Conservation (phyloP, 805 yeast species). For the Saccharomycopsis sp. region DNA sequence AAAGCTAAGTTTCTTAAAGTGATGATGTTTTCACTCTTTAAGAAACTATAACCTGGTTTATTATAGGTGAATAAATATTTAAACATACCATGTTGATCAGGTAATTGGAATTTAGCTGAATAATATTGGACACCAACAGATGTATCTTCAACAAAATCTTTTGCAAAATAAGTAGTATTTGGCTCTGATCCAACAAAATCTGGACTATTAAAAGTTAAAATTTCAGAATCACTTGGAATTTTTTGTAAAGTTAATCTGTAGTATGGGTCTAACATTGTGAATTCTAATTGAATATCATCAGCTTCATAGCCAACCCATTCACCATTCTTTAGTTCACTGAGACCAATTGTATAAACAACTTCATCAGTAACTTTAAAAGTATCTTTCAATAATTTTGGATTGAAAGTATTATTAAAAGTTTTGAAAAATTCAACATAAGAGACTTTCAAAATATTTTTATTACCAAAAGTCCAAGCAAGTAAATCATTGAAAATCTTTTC, state of each 20-base stretch:
- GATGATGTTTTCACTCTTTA: constrained; percentile 56
- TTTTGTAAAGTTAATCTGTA: constrained; percentile 60
- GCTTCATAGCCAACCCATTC: constrained; percentile 56
- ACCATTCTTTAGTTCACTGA: constrained; percentile 36
- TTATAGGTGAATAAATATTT: constrained; percentile 72
- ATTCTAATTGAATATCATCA: constrained; percentile 71
- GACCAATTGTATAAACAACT: constrained; percentile 39
- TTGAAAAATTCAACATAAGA: constrained; percentile 29
- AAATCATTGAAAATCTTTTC: constrained; percentile 35
- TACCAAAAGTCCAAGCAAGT: constrained; percentile 66
- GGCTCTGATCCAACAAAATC: background rate
- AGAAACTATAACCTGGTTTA: constrained; percentile 63
- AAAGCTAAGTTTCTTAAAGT: constrained; percentile 91
- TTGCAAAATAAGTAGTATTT: constrained; percentile 11
- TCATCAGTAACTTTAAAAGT: constrained; percentile 69
- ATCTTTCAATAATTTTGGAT: constrained; percentile 21
- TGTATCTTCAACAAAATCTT: background rate
- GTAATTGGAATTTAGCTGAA: constrained; percentile 47
- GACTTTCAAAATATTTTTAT: constrained; percentile 50
- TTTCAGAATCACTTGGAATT: constrained; percentile 21
- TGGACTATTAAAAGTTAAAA: constrained; percentile 11
- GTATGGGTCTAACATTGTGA: constrained; percentile 90
- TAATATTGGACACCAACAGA: constrained; percentile 9
- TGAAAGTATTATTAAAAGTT: constrained; percentile 21
- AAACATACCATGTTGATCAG: constrained; percentile 97